Percentiles rank a stretch among this genome's conserved stretches.
phyloP scores from a whole-genome alignment of 192 early-diverging fungal genomes.

The Coemansia sp. region DNA sequence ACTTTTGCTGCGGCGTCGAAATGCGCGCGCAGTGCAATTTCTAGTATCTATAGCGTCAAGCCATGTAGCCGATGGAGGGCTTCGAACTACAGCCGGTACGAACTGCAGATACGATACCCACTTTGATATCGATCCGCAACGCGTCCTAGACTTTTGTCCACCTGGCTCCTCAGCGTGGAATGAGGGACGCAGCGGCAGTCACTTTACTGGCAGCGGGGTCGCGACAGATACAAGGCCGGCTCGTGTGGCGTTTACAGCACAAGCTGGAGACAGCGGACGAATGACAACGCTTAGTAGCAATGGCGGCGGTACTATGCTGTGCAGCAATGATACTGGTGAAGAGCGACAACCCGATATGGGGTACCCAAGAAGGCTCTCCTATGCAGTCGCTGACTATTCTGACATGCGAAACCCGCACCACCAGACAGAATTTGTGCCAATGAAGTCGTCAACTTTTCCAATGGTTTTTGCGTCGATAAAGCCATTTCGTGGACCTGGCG shows the following conservation, averaged over 20 bases:
- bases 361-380: conserved; percentile 14
- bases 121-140: conserved; percentile 24
- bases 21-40: conserved; percentile 38
- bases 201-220: background rate
- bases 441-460: conserved; percentile 34
- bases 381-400: conserved; percentile 12
- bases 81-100: background rate
- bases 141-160: conserved; percentile 11
- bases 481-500: conserved; percentile 38
- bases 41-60: conserved; percentile 40
- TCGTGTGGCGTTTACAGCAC: background rate
- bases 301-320: background rate
- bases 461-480: conserved; percentile 50
- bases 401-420: conserved; percentile 20
- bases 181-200: conserved; percentile 5
- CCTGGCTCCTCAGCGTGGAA: conserved; percentile 5
- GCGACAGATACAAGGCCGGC: background rate
- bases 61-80: conserved; percentile 22
- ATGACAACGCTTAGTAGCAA: background rate
- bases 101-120: background rate
- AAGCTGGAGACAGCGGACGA: background rate
- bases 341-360: conserved; percentile 6
- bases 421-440: conserved; percentile 19
- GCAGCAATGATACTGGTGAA: background rate
- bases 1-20: conserved; percentile 20